Evolutionary conservation across 441 rosid species (phyloP).

Genomic region (Gossypium davidsonii): DNA sequence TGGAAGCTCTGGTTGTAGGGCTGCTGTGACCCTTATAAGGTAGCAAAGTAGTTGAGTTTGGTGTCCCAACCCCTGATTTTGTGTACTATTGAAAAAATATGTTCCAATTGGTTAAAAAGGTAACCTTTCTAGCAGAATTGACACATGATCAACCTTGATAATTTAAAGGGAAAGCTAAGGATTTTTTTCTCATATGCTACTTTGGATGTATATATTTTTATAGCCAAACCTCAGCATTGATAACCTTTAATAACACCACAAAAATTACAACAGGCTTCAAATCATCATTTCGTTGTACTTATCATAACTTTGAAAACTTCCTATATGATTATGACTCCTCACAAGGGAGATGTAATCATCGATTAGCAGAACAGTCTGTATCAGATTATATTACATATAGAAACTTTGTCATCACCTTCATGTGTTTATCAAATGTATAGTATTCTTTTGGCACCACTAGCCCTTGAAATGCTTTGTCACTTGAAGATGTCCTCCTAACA

Average conservation of each 20-base stretch:
- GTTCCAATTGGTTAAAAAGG: neutral
- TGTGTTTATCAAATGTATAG: too few relatives aligned
- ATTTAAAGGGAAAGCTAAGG: neutral
- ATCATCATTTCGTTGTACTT: neutral
- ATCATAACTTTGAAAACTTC: neutral
- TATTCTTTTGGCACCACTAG: too few relatives aligned
- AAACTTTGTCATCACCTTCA: neutral
- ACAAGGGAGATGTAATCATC: too few relatives aligned
- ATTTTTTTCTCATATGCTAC: neutral
- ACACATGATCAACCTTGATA: neutral
- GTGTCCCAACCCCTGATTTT: constrained; percentile 1
- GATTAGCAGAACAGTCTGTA: too few relatives aligned
- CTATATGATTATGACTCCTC: neutral
- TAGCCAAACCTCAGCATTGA: neutral
- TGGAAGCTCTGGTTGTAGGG: constrained; percentile 20
- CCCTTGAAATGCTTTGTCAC: too few relatives aligned
- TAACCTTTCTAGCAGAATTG: neutral
- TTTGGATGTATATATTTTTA: neutral
- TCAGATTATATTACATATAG: neutral
- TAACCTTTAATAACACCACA: neutral
- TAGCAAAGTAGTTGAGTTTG: constrained; percentile 14
- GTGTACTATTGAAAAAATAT: neutral
- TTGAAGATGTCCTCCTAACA: too few relatives aligned
- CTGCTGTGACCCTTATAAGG: constrained; percentile 11
- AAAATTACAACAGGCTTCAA: neutral